phyloP scores from a whole-genome alignment of 1,139 yeast species.

The Kodamaea plutei region DNA sequence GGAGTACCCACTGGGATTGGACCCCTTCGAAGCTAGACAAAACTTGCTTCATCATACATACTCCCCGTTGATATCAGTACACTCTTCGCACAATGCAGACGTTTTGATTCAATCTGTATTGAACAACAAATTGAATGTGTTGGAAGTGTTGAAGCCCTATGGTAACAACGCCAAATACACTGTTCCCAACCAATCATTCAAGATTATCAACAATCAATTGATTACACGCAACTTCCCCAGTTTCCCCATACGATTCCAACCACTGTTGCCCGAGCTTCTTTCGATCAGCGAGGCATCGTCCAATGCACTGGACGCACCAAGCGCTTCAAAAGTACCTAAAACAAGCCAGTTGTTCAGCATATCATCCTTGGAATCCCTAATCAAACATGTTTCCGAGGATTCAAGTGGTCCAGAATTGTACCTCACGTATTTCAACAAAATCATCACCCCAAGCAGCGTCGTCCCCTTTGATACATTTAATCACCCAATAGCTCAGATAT shows the following conservation, averaged over 20 bases:
- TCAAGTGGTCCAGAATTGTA: conserved; percentile 36
- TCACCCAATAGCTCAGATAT: conserved; percentile 80
- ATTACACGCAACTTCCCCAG: conserved; percentile 42
- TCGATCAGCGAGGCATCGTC: conserved; percentile 26
- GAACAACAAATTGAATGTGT: conserved; percentile 27
- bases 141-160: conserved; percentile 37
- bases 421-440: conserved; percentile 53
- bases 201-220: conserved; percentile 38
- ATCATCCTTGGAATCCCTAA: conserved; percentile 34
- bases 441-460: conserved; percentile 58
- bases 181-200: conserved; percentile 33
- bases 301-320: conserved; percentile 3
- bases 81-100: conserved; percentile 51
- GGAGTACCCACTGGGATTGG: conserved; percentile 38
- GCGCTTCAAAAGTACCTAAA: too few relatives aligned
- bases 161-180: conserved; percentile 47
- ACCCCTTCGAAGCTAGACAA: conserved; percentile 42
- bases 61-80: conserved; percentile 56
- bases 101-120: conserved; percentile 35
- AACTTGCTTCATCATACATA: conserved; percentile 47
- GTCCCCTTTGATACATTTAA: conserved; percentile 86
- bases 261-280: conserved; percentile 37
- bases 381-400: conserved; percentile 17
- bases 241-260: conserved; percentile 45
- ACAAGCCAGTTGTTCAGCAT: conserved; percentile 34